Conservation (phyloP, 2,329 filamentous ascomycete genomes). For the Alternaria incomplexa region DNA sequence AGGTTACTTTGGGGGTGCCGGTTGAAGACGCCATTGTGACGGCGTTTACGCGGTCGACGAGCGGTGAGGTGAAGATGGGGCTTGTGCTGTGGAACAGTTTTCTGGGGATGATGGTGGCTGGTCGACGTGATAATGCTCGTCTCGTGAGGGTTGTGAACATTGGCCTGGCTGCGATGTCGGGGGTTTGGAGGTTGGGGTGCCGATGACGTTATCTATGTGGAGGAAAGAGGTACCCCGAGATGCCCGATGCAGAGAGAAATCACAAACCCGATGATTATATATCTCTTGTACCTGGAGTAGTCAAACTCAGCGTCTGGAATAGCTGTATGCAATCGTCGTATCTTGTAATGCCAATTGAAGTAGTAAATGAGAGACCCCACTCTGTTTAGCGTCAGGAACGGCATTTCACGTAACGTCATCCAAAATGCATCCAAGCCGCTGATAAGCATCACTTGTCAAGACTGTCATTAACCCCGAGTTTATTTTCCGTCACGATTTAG, state of each 20-base stretch:
- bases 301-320: too few relatives aligned
- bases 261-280: too few relatives aligned
- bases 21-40: slow-evolving; percentile 14
- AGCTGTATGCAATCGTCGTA: too few relatives aligned
- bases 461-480: not conserved
- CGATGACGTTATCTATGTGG: slow-evolving; percentile 6
- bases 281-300: too few relatives aligned
- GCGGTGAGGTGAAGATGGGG: not conserved
- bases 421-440: not conserved
- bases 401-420: slow-evolving; percentile 9
- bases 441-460: slow-evolving; percentile 7
- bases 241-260: not conserved
- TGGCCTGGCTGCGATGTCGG: not conserved
- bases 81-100: not conserved
- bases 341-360: not conserved
- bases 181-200: not conserved
- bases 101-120: not conserved
- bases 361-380: not conserved
- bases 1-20: slow-evolving; percentile 25
- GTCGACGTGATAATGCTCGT: not conserved
- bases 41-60: slow-evolving; percentile 12
- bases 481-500: not conserved
- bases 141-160: slow-evolving; percentile 2
- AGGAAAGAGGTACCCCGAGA: not conserved
- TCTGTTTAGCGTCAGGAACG: slow-evolving; percentile 11